phyloP scores from a whole-genome alignment of 1,284 basidiomycete genomes.

The Sanguinoderma infundibulare region DNA sequence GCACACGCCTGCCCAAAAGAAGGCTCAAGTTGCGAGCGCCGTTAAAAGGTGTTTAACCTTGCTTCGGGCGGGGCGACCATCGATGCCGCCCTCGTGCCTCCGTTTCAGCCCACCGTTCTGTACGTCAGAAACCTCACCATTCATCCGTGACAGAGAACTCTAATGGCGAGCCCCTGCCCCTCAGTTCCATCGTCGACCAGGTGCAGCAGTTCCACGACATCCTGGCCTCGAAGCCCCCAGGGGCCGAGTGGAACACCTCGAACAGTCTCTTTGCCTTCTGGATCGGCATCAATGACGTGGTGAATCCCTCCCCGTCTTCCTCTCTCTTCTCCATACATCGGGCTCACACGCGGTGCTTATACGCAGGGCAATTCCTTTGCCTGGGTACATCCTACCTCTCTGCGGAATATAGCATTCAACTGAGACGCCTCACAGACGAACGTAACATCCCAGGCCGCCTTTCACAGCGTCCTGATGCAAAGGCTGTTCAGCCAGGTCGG shows the following conservation, averaged over 20 bases:
- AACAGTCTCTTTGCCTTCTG: conserved; percentile 65
- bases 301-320: conserved; percentile 28
- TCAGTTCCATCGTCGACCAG: conserved; percentile 65
- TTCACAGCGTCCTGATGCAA: conserved; percentile 56
- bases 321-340: not conserved
- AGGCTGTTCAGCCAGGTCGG: conserved; percentile 60
- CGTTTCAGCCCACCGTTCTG: conserved; percentile 59
- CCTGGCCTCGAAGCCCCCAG: conserved; percentile 53
- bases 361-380: conserved; percentile 55
- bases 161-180: not conserved
- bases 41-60: conserved; percentile 57
- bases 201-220: conserved; percentile 59
- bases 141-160: conserved; percentile 4
- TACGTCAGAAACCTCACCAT: conserved; percentile 33
- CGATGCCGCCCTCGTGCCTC: conserved; percentile 60
- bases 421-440: conserved; percentile 49
- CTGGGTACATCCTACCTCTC: conserved; percentile 45
- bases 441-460: conserved; percentile 50
- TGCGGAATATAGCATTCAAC: conserved; percentile 11
- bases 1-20: conserved; percentile 1
- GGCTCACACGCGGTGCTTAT: conserved; percentile 9
- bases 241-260: conserved; percentile 55
- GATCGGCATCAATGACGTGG: conserved; percentile 72
- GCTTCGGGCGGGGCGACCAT: conserved; percentile 68
- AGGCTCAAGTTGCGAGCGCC: conserved; percentile 9